These are phyloP conservation scores for Naganishia friedmannii DNA, from an alignment of 768 basidiomycete genomes.

Conservation along the genomic window DNA sequence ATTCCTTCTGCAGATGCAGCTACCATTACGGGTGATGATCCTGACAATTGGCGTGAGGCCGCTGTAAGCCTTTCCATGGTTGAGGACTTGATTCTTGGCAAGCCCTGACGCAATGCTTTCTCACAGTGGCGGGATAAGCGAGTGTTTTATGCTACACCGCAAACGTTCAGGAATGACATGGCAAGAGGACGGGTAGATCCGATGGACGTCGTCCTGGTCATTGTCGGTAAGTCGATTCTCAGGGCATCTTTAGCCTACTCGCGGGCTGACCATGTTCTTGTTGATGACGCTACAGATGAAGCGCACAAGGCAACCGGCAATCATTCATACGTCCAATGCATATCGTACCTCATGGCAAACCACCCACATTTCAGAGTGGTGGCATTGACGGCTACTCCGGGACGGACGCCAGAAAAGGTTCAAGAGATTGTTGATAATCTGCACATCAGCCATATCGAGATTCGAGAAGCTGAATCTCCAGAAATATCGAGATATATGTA, in stretches of 20 bases:
- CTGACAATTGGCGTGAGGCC: conserved; percentile 59
- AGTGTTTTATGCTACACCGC: conserved; percentile 93
- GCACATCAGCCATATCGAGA: conserved; percentile 92
- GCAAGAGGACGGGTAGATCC: conserved; percentile 69
- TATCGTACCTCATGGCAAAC: conserved; percentile 86
- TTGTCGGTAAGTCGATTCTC: conserved; percentile 65
- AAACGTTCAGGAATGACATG: conserved; percentile 87
- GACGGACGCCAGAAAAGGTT: conserved; percentile 76
- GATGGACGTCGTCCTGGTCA: conserved; percentile 75
- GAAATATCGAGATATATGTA: conserved; percentile 83
- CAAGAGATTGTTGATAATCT: conserved; percentile 86
- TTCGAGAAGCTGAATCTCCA: conserved; percentile 82
- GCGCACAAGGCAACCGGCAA: conserved; percentile 91
- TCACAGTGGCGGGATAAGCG: conserved; percentile 54
- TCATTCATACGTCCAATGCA: conserved; percentile 83
- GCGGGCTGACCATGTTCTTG: background rate
- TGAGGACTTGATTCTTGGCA: background rate
- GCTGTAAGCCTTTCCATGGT: conserved; percentile 57
- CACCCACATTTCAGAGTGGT: conserved; percentile 90
- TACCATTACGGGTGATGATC: conserved; percentile 78
- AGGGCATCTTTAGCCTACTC: background rate
- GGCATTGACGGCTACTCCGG: conserved; percentile 93
- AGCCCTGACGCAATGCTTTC: conserved; percentile 8
- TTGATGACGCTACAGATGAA: conserved; percentile 62
- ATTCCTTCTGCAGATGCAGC: conserved; percentile 81